Evolutionary conservation across 768 basidiomycete genomes (phyloP).

Genomic region (Lactifluus pinguis): DNA sequence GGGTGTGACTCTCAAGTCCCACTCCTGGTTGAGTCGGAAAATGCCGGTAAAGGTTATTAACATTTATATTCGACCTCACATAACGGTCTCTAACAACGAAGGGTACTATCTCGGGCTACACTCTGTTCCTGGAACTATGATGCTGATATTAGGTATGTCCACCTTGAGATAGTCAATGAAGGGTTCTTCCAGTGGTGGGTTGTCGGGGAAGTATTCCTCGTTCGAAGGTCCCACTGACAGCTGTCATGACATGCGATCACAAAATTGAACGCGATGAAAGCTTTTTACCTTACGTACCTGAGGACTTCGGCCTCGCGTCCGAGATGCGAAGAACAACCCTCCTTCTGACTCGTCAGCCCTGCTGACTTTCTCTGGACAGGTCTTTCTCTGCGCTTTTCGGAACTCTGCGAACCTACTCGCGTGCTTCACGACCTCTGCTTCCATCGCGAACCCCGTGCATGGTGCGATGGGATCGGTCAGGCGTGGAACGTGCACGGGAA

Average conservation of each 20-base stretch:
- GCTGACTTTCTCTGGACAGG: background rate
- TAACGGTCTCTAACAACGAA: background rate
- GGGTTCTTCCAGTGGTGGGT: background rate
- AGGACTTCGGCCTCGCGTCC: background rate
- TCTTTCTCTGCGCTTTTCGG: conserved; percentile 3
- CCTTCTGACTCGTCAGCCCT: background rate
- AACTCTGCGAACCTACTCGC: conserved; percentile 3
- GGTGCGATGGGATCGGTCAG: conserved; percentile 17
- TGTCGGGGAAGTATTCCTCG: background rate
- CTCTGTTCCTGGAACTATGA: background rate
- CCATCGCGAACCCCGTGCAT: conserved; percentile 14
- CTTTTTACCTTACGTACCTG: background rate
- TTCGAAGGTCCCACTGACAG: background rate
- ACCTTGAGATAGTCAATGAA: conserved; percentile 14
- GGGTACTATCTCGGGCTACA: background rate
- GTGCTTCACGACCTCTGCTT: conserved; percentile 16
- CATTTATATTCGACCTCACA: background rate
- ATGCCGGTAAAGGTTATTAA: background rate
- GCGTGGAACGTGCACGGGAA: conserved; percentile 7
- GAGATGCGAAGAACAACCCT: conserved; percentile 15
- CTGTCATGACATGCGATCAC: background rate
- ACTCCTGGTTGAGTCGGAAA: background rate
- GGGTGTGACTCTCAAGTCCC: background rate
- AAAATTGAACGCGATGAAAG: too few species aligned
- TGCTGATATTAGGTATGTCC: conserved; percentile 14